Evolutionary conservation across 139 green algal genomes (phyloP), one percentile per base, ranked within the genome.

Genomic region (Chlorella ohadii): DNA sequence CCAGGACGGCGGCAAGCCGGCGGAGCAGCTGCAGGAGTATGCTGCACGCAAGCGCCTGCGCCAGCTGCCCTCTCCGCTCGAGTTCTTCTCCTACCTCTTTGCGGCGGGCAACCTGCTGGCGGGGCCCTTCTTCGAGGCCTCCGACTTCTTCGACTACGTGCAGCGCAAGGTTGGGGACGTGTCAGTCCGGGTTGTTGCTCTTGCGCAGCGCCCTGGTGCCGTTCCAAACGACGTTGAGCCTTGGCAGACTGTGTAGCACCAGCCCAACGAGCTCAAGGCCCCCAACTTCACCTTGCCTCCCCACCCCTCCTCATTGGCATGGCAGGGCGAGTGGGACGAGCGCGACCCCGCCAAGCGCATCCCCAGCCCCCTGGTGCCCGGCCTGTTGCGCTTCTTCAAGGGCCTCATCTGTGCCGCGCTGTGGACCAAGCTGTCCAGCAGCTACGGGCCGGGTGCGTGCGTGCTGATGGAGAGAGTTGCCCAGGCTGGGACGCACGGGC

Each of bases 101-200:
- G 84, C 86, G 20, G 83, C 93, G 19, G 95, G 95, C 73, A 96
- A 96, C 89, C 88, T 98, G 71, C 86, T 98, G 83, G 88, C 92
- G 38, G 95, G 95, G 2, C 95, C 95, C 19, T 92, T 93, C 72
- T 92, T 96, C 68, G 94, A 98, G 87, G 92, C 92, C 28, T 83
- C 72, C 15, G 92, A 97, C 71, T 98, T 96, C 83, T 77, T 93
- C 34, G 79, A 94, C 11, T 97, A 94, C 73, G 87, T 96, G 1
- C 70, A 96, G 56, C 70, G 89, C 20, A 74, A 90, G 66, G 92
- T 87, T 87, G 27, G 56, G 15, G 16, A 38, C 41, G 12, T 4
- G 5, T 25, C 13, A 3, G n/a, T 47, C 11, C 36, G 22, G n/a
- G n/a, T n/a, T n/a, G n/a, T n/a, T n/a, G n/a, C n/a, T n/a, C n/a